Evolutionary conservation across 805 yeast species (phyloP).

Genomic region (Ogataea ganodermae): DNA sequence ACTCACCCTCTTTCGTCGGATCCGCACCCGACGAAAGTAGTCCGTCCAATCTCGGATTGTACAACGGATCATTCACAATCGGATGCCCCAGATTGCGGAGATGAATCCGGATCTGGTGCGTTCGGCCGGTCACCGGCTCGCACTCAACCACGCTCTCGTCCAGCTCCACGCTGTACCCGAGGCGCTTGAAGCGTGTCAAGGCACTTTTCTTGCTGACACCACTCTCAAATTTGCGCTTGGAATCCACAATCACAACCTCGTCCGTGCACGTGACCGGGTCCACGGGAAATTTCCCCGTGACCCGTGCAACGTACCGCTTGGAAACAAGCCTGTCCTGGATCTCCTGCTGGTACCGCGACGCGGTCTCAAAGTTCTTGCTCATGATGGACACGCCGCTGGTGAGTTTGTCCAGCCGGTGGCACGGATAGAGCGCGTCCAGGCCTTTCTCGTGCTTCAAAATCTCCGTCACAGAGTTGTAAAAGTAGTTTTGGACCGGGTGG

Average conservation of each 20-base stretch:
- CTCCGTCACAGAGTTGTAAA: constrained; percentile 48
- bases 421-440: constrained; percentile 33
- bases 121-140: constrained; percentile 52
- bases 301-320: constrained; percentile 51
- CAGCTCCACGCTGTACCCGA: constrained; percentile 32
- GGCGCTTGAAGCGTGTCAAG: constrained; percentile 23
- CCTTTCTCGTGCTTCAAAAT: constrained; percentile 40
- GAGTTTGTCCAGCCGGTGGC: constrained; percentile 54
- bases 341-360: constrained; percentile 35
- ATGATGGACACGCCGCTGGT: constrained; percentile 55
- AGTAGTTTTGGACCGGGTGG: constrained; percentile 52
- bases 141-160: constrained; percentile 49
- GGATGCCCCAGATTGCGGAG: constrained; percentile 46
- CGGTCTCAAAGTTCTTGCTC: constrained; percentile 40
- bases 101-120: constrained; percentile 61
- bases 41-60: constrained; percentile 18
- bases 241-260: constrained; percentile 38
- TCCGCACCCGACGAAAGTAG: constrained; percentile 13
- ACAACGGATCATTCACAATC: constrained; percentile 39
- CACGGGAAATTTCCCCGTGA: constrained; percentile 43
- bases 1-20: constrained; percentile 9
- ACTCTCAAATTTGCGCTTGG: constrained; percentile 28
- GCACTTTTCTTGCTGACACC: constrained; percentile 31
- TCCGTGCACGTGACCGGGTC: constrained; percentile 35
- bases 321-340: constrained; percentile 35